Conservation (phyloP, 208 protist genomes). For the Acanthamoeba divionensis region DNA sequence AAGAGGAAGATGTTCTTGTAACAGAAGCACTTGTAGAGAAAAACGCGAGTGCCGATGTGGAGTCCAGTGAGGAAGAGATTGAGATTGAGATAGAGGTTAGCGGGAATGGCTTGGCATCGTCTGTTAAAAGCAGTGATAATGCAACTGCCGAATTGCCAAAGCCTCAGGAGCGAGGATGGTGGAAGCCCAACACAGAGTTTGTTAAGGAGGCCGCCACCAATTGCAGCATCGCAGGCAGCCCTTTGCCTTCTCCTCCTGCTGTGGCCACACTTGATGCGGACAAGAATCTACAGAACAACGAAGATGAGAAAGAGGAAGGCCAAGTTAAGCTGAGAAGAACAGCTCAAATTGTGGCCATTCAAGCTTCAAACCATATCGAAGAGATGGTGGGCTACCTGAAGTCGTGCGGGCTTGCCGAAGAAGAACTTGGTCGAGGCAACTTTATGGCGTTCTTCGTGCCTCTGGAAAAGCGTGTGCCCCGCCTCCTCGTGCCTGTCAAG, state of each 20-base stretch:
- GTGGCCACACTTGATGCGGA: background rate
- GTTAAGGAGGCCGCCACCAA: no score
- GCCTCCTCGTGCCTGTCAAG: slow-evolving; percentile 24
- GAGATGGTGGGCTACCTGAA: slow-evolving; percentile 57
- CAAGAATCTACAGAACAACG: background rate
- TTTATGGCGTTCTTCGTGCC: slow-evolving; percentile 41
- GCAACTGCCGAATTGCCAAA: no score
- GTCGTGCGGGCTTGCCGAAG: slow-evolving; percentile 43
- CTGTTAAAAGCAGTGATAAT: no score
- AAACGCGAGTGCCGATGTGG: background rate
- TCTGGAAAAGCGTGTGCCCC: slow-evolving; percentile 35
- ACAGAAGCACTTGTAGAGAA: background rate
- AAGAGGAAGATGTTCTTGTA: background rate
- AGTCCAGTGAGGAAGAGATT: no score
- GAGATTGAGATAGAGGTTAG: no score
- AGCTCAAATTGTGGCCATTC: slow-evolving; percentile 57
- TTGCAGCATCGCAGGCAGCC: no score
- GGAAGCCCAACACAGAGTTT: no score
- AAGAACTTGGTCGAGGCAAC: slow-evolving; percentile 59
- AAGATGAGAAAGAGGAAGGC: background rate
- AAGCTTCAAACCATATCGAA: slow-evolving; percentile 52
- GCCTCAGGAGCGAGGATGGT: no score
- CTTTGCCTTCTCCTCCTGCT: background rate
- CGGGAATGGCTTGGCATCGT: no score
- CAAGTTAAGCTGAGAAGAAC: slow-evolving; percentile 20